Base-by-base conservation (phyloP, 1,284 basidiomycete genomes). In the Leccinum griseonigrum region DNA sequence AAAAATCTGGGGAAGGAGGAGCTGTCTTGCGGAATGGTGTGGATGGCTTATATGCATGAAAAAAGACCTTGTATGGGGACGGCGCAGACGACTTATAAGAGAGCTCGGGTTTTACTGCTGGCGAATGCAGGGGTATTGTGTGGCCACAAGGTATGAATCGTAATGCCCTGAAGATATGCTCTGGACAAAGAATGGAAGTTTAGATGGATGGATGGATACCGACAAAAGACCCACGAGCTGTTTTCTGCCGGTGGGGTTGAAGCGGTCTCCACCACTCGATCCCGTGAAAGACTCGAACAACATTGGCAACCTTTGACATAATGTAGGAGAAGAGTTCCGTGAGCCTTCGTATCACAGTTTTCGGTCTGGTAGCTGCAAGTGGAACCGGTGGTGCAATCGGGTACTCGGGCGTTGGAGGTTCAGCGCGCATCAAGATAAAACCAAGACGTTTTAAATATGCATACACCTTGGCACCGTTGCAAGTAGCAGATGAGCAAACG, bases 401-500 rank as follows among this genome's bases (percentile, higher is more conserved):
- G 66, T 92, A 91, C 40, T 80, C 81, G 1, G 79, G 64, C 6
- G 81, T 82, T 5, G 88, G 90, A 10, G 88, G 81, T 4, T 80
- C 77, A 1, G 90, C 79, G 22, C 96, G 84, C 54, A 88, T 93
- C 6, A 98, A 87, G 3, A 89, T 85, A 75, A 97, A 99, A 10
- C 97, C 97, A 29, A 98, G 79, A 10, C 97, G 86, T 70, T 91
- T 94, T 28, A 98, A 81, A 73, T 97, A 96, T 0, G 96, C 86
- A 71, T 93, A 98, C 16, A 97, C 92, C 95, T 97, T 58, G 46
- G 18, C 11, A 58, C 10, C 32, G 32, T 29, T 43, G 28, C 56
- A 18, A 38, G 14, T 57, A 9, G 26, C 14, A 38, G 34, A 46
- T 69, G 43, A 66, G 58, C 29, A 26, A 14, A 54, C 1, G 46